Conservation (phyloP, 306 rosid species). For the Adenanthera pavonina region DNA sequence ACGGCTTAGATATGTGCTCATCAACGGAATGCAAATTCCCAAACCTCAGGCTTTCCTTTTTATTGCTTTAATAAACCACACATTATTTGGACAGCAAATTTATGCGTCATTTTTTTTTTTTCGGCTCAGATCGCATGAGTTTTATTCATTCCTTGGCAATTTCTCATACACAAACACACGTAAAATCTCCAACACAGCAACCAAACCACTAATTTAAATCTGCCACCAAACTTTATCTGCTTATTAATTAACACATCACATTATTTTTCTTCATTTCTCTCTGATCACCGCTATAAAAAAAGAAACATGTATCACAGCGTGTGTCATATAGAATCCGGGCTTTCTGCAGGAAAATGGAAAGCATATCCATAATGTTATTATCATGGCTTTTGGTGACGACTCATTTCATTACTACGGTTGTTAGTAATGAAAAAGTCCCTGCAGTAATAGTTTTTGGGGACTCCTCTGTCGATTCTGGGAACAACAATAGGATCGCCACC, state of each 20-base stretch:
- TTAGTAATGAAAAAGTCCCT: conserved; percentile 24
- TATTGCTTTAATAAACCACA: not conserved
- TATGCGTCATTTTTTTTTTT: no score
- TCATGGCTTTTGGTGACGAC: not conserved
- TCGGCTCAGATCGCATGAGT: not conserved
- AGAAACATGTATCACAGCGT: not conserved
- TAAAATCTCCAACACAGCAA: not conserved
- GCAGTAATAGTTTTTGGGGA: conserved; percentile 73
- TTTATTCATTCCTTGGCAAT: not conserved
- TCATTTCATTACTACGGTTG: not conserved
- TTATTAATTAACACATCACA: not conserved
- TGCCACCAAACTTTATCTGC: conserved; percentile 7
- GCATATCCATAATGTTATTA: not conserved
- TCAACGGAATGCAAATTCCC: no score
- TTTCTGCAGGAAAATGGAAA: not conserved
- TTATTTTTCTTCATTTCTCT: not conserved
- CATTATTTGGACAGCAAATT: not conserved
- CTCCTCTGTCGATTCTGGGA: conserved; percentile 88
- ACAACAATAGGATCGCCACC: conserved; percentile 75
- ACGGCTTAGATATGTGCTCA: no score
- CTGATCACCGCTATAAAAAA: not conserved
- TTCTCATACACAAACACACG: not conserved
- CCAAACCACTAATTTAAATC: not conserved
- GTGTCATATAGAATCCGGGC: not conserved
- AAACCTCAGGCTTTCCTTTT: not conserved